Evolutionary conservation across 257 asterid species (phyloP), one percentile per base, ranked within the genome.

Genomic region (Cordia subcordata): DNA sequence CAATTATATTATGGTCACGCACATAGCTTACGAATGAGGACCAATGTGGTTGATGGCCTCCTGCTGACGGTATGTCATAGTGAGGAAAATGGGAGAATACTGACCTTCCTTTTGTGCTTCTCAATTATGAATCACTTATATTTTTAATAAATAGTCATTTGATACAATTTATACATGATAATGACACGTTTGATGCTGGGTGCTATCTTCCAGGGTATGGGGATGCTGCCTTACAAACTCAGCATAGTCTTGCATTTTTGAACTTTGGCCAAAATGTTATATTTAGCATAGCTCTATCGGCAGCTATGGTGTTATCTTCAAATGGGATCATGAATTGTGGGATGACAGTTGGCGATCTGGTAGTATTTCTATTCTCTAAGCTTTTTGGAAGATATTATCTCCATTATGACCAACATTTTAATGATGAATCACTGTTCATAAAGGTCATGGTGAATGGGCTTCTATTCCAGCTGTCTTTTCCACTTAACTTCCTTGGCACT

Each of bases 341-440:
- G 67, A 78, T 92, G 97, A 92, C 99, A 45, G 92, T 92, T 66
- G 99, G 99, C 47, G 99, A 92, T 87, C 79, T 92, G 96, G 99
- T 92, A 83, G 59, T 64, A 49, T 50, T 20, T 63, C 62, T 63
- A 44, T 32, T 64, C 50, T 39, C 57, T 45, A 18, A 22, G 20
- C 55, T 57, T 27, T 35, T 47, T 46, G 27, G 17, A 27, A 8
- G 32, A 32, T 56, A 13, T 19, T 42, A 16, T 8, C 50, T n/a
- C 23, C 27, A 12, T 49, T 38, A 52, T 60, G 53, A 53, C 49
- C 27, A 37, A 33, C 16, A 14, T 64, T 37, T 61, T 44, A 62
- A 68, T 47, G 66, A 51, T 47, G 45, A 65, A 61, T 47, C 14
- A 37, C 52, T 76, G 56, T 69, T 60, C 49, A 42, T 27, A 18